These are phyloP conservation scores for Penicillium sp. DNA, from an alignment of 2,329 filamentous ascomycete species.

Conservation along the genomic window DNA sequence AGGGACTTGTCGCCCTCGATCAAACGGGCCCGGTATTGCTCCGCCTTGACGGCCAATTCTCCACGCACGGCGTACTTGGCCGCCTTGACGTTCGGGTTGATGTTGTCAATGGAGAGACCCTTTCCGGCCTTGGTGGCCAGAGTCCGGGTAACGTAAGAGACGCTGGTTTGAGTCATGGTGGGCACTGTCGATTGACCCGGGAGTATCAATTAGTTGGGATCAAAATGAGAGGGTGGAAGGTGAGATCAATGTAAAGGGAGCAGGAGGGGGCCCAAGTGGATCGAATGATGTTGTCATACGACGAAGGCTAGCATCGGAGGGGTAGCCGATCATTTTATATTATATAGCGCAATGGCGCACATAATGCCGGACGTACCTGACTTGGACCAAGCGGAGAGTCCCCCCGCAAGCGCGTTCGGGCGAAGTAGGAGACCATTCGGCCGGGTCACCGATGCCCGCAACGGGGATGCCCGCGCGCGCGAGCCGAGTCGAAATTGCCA, in stretches of 20 bases:
- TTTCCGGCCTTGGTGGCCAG: slow-evolving; percentile 49
- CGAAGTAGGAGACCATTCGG: slow-evolving; percentile 32
- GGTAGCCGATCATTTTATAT: slow-evolving; percentile 7
- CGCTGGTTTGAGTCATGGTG: slow-evolving; percentile 34
- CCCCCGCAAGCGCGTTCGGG: slow-evolving; percentile 28
- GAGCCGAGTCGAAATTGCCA: slow-evolving; percentile 37
- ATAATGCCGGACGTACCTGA: slow-evolving; percentile 32
- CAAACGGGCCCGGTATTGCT: slow-evolving; percentile 81
- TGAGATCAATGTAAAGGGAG: too few species aligned
- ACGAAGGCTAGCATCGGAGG: slow-evolving; percentile 1
- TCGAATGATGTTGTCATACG: slow-evolving; percentile 1
- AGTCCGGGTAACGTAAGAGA: slow-evolving; percentile 39
- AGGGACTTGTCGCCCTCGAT: slow-evolving; percentile 59
- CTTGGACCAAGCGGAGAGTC: slow-evolving; percentile 21
- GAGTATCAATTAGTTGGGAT: slow-evolving; percentile 18
- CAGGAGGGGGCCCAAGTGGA: not conserved
- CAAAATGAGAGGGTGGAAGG: slow-evolving; percentile 6
- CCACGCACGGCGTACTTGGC: slow-evolving; percentile 97
- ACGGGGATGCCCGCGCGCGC: slow-evolving; percentile 36
- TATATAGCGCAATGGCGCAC: slow-evolving; percentile 20
- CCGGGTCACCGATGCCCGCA: slow-evolving; percentile 34
- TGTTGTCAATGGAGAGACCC: slow-evolving; percentile 76
- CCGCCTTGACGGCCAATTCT: slow-evolving; percentile 90
- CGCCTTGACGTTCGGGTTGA: slow-evolving; percentile 84
- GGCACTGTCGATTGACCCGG: slow-evolving; percentile 27